phyloP scores from a whole-genome alignment of 495 filamentous ascomycete species.

The Hamigera avellanea region DNA sequence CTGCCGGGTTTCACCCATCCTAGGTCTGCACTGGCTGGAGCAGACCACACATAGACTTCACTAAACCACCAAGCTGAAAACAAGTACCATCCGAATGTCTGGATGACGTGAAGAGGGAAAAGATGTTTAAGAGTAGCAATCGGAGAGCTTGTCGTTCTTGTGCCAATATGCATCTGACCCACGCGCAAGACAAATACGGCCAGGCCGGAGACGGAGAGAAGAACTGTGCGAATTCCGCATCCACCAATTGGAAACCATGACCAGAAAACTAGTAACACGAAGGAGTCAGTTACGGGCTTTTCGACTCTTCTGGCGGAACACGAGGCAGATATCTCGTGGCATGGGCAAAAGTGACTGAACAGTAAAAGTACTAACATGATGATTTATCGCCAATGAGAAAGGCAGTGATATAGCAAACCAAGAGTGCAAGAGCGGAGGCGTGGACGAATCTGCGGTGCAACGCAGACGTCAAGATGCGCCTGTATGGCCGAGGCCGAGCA shows the following conservation, averaged over 20 bases:
- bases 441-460: slow-evolving; percentile 77
- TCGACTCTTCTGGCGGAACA: slow-evolving; percentile 6
- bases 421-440: slow-evolving; percentile 52
- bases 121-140: slow-evolving; percentile 48
- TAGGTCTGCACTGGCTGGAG: slow-evolving; percentile 49
- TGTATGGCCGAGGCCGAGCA: slow-evolving; percentile 49
- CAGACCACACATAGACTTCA: slow-evolving; percentile 71
- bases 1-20: slow-evolving; percentile 57
- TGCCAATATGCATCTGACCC: slow-evolving; percentile 62
- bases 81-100: slow-evolving; percentile 61
- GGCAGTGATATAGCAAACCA: slow-evolving; percentile 63
- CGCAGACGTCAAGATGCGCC: slow-evolving; percentile 82
- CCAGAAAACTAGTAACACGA: slow-evolving; percentile 54
- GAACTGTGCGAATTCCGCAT: slow-evolving; percentile 57
- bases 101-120: slow-evolving; percentile 44
- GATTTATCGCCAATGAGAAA: slow-evolving; percentile 58
- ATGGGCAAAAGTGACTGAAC: background rate
- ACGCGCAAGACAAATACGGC: slow-evolving; percentile 75
- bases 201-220: slow-evolving; percentile 57
- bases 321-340: background rate
- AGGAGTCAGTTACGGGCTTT: background rate
- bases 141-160: slow-evolving; percentile 55
- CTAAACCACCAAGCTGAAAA: slow-evolving; percentile 74
- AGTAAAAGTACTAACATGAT: slow-evolving; percentile 40
- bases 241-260: slow-evolving; percentile 72